Evolutionary conservation across 1,284 basidiomycete genomes (phyloP).

Genomic region (Sporisorium graminicola): DNA sequence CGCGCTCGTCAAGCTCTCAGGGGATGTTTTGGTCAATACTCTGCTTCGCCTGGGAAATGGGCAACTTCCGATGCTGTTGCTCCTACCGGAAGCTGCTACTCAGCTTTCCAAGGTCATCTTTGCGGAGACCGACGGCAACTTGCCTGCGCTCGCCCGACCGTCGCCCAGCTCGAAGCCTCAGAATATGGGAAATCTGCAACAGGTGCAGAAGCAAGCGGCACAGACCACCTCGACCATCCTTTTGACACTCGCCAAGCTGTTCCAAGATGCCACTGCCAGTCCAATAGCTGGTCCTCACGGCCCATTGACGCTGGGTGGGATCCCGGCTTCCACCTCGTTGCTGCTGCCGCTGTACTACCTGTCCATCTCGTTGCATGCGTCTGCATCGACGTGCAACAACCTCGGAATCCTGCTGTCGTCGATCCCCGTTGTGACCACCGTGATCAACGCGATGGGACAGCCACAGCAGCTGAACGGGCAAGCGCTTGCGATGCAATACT

Average conservation of each 20-base stretch:
- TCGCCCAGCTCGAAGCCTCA: constrained; percentile 6
- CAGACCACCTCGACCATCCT: constrained; percentile 74
- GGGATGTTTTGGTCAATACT: constrained; percentile 49
- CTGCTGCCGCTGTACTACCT: constrained; percentile 76
- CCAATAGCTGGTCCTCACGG: constrained; percentile 55
- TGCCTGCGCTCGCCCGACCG: constrained; percentile 50
- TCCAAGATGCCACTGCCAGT: constrained; percentile 72
- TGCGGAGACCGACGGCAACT: constrained; percentile 46
- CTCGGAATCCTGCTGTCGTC: constrained; percentile 76
- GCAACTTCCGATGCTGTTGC: constrained; percentile 60
- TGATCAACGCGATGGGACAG: constrained; percentile 65
- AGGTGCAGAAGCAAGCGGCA: constrained; percentile 65
- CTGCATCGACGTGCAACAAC: constrained; percentile 76
- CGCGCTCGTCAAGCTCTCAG: constrained; percentile 56
- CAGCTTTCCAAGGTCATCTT: constrained; percentile 56
- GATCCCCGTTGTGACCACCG: constrained; percentile 69
- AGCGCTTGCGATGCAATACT: constrained; percentile 74
- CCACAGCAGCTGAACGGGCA: constrained; percentile 65
- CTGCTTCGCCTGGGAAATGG: constrained; percentile 60
- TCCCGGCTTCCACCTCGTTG: constrained; percentile 73
- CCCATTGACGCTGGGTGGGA: constrained; percentile 60
- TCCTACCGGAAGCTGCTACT: constrained; percentile 58
- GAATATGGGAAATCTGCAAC: constrained; percentile 36
- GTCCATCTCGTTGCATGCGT: constrained; percentile 74
- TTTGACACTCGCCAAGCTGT: constrained; percentile 75